Conservation (phyloP, 2,329 filamentous ascomycete species). For the Aspergillus nomiae region DNA sequence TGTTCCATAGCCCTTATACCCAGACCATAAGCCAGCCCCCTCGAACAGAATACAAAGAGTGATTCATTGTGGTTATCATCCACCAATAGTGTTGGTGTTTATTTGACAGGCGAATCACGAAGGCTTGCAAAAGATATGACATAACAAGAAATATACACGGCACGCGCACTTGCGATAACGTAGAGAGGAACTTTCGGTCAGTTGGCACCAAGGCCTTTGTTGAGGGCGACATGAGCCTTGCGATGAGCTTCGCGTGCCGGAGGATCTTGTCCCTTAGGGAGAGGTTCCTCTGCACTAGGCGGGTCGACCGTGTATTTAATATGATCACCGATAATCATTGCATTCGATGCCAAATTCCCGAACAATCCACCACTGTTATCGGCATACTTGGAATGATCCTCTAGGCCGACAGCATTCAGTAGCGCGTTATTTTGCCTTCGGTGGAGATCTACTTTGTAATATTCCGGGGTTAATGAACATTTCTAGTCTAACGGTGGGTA, state of each 20-base stretch:
- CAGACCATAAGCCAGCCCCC: neutral
- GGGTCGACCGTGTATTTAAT: constrained; percentile 2
- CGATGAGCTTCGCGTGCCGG: constrained; percentile 1
- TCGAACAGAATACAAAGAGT: neutral
- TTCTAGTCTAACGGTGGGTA: neutral
- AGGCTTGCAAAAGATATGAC: neutral
- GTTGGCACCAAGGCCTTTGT: neutral
- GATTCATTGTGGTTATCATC: neutral
- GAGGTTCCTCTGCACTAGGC: neutral
- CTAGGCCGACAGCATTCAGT: neutral
- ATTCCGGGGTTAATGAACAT: neutral
- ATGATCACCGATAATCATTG: neutral
- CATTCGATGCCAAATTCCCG: neutral
- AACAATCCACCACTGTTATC: neutral
- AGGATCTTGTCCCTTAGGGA: neutral
- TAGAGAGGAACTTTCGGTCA: neutral
- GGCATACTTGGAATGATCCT: neutral
- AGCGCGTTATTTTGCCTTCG: neutral
- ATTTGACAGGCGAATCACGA: neutral
- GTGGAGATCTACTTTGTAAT: neutral
- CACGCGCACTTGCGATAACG: neutral
- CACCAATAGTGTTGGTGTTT: no score
- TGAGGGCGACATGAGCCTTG: neutral
- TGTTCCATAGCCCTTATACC: neutral
- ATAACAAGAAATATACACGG: neutral